These are phyloP conservation scores for Galeopsis tetrahit DNA, from an alignment of 257 asterid species.

Conservation along the genomic window DNA sequence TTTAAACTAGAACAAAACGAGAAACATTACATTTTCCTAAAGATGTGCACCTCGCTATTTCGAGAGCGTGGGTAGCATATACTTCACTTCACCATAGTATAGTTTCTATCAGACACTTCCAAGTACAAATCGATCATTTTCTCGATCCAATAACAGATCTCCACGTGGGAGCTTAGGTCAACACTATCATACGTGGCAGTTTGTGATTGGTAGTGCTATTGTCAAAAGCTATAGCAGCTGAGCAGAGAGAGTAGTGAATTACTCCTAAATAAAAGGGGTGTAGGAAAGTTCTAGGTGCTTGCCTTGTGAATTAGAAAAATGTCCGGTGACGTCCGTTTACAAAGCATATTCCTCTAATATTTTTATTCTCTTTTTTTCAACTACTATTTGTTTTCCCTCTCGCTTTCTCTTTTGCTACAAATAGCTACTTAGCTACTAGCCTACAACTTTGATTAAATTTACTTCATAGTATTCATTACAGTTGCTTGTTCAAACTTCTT, in stretches of 20 bases:
- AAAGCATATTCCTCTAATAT: constrained; percentile 47
- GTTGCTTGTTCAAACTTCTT: not conserved
- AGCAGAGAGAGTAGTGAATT: constrained; percentile 18
- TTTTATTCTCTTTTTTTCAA: not conserved
- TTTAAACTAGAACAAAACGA: too few relatives aligned
- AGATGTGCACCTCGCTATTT: not conserved
- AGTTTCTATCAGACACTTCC: not conserved
- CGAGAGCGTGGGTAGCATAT: not conserved
- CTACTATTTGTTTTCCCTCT: not conserved
- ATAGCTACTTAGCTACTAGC: not conserved
- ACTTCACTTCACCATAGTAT: not conserved
- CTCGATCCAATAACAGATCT: constrained; percentile 21
- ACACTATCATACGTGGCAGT: constrained; percentile 8
- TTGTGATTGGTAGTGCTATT: not conserved
- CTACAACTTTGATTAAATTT: too few relatives aligned
- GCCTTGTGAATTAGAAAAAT: constrained; percentile 28
- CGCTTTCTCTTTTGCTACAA: not conserved
- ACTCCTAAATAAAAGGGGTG: not conserved
- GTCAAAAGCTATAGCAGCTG: not conserved
- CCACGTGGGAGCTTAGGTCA: not conserved
- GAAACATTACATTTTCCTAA: too few relatives aligned
- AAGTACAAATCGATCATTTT: not conserved
- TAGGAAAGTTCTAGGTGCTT: constrained; percentile 47
- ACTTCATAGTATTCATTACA: too few relatives aligned
- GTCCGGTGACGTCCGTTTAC: constrained; percentile 27